Evolutionary conservation across 2,329 filamentous ascomycete species (phyloP).

Genomic region (Talaromyces sp.): DNA sequence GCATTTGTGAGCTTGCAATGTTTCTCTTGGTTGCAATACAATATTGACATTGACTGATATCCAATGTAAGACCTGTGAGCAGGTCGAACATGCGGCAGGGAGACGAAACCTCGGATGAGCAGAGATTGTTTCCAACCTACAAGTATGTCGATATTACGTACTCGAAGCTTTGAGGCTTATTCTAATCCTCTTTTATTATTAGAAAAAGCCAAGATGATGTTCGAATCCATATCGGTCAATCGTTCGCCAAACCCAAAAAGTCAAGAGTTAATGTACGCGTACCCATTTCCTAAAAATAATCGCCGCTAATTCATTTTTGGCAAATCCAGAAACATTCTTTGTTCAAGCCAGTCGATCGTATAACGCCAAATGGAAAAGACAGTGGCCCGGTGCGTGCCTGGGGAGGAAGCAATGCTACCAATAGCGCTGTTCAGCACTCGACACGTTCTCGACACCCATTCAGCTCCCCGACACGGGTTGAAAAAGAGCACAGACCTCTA

Average conservation of each 20-base stretch:
- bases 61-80: conserved; percentile 17
- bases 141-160: conserved; percentile 18
- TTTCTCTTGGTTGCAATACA: not conserved
- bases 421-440: not conserved
- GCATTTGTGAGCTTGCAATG: conserved; percentile 7
- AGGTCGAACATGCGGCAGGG: conserved; percentile 19
- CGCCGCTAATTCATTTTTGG: not conserved
- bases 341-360: not conserved
- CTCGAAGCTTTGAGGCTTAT: not conserved
- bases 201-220: conserved; percentile 24
- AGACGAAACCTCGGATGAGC: conserved; percentile 21
- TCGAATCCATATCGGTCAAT: conserved; percentile 29
- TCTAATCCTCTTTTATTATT: not conserved
- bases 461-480: conserved; percentile 18
- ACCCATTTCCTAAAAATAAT: not conserved
- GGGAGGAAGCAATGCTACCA: conserved; percentile 19
- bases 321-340: conserved; percentile 15
- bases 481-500: conserved; percentile 23
- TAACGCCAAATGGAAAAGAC: conserved; percentile 20
- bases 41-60: conserved; percentile 19
- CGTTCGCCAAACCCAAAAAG: conserved; percentile 21
- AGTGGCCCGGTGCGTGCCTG: conserved; percentile 34
- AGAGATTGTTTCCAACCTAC: conserved; percentile 23
- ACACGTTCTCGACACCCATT: conserved; percentile 10
- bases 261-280: conserved; percentile 9